phyloP scores from a whole-genome alignment of 176 grass and related monocot genomes.

The Carex cristatella region DNA sequence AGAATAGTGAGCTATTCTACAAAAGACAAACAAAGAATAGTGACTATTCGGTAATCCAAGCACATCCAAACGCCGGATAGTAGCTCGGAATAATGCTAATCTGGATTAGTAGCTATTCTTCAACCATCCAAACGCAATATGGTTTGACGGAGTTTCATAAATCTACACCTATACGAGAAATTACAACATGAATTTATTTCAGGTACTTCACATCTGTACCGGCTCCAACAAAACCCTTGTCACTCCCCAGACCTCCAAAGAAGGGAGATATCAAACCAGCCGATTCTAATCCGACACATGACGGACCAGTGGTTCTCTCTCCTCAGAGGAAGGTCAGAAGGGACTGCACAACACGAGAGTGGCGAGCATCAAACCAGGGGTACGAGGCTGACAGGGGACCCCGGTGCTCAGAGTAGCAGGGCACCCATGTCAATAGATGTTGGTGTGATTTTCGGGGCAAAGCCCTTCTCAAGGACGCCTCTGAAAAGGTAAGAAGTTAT shows the following conservation, averaged over 20 bases:
- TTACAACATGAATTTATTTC: constrained; percentile 7
- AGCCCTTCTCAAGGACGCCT: constrained; percentile 54
- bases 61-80: too few relatives aligned
- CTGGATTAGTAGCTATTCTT: too few relatives aligned
- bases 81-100: too few relatives aligned
- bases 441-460: constrained; percentile 74
- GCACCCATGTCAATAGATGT: constrained; percentile 95
- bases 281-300: constrained; percentile 49
- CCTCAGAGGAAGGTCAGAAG: constrained; percentile 86
- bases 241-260: constrained; percentile 61
- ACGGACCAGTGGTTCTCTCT: constrained; percentile 67
- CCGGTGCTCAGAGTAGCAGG: constrained; percentile 53
- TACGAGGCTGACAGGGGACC: constrained; percentile 39
- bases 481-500: neutral
- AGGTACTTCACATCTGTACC: constrained; percentile 93
- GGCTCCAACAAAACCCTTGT: constrained; percentile 75
- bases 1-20: too few relatives aligned
- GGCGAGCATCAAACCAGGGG: constrained; percentile 48
- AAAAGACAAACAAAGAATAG: too few relatives aligned
- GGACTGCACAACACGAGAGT: constrained; percentile 29
- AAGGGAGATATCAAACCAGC: constrained; percentile 63
- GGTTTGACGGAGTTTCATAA: neutral
- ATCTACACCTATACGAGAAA: neutral
- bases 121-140: neutral
- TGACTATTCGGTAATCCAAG: too few relatives aligned